Evolutionary conservation across 331 rosid genomes (phyloP), one percentile per base, ranked within the genome.

Genomic region (Quercus lobata): DNA sequence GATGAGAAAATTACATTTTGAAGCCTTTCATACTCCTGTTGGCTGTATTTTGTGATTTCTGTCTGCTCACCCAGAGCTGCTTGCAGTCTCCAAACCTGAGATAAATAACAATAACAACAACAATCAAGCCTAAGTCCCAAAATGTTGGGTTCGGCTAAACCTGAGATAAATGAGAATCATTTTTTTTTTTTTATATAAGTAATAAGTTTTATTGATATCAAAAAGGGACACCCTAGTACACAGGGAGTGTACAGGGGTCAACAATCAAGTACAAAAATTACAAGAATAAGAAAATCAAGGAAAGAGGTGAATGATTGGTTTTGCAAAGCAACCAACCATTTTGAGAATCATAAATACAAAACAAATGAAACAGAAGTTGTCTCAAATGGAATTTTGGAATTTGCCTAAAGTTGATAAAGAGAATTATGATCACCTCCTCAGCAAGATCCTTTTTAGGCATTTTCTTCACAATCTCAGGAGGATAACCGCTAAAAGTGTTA

Each of bases 401-500:
- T 68, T 34, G 16, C 30, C 15, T 29, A 15, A 10, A 73, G 27
- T 73, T 62, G 65, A 49, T 57, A 71, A 77, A 19, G 44, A 71
- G 55, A 81, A 73, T 62, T 53, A 82, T 22, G 72, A 80, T 84
- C 80, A 96, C 99, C 98, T 96, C 99, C 87, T 96, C 99, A 1
- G 99, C 93, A 79, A 96, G 98, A 92, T 96, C 99, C 88, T 86
- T 90, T 81, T 91, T 96, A 65, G 99, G 98, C 99, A 96, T 96
- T 87, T 93, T 93, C 93, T 93, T 96, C 83, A 96, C 98, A 76
- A 96, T 88, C 84, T 96, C 99, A 19, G 99, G 99, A 73, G 99
- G 99, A 88, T 90, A 96, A 77, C 99, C 98, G 73, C 83, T 78
- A 83, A 96, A 96, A 8, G 99, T 96, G 86, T 93, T 90, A 80